Base-by-base conservation (phyloP, 2,329 filamentous ascomycete species). In the Alternaria rosae region DNA sequence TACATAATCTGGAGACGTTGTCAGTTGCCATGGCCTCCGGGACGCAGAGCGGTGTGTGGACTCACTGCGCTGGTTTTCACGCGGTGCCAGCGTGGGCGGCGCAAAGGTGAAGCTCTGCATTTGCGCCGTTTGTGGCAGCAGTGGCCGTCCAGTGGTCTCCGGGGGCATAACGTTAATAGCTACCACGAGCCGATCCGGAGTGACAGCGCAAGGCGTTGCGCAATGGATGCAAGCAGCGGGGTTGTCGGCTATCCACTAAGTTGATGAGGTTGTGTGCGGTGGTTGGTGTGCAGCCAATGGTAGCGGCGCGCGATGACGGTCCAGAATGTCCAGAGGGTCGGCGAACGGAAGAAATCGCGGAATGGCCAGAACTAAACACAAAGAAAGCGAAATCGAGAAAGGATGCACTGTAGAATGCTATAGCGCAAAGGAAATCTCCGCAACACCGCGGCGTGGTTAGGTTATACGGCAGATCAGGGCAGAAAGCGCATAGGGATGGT, bases 11-110 rank as follows among this genome's bases (percentile, higher is more conserved):
- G 73, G 47, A 62, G 47, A 76, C 25, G 43, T 38, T 50, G 66
- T 78, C 65, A 75, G 67, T 59, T 35, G 23, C n/a, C 17, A 20
- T 30, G 7, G 41, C n/a, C 20, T n/a, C 32, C 32, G 25, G 32
- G n/a, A 25, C 44, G 43, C 38, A 38, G 17, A 58, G 41, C 42
- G 45, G 50, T 47, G 64, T 50, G 59, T 38, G 52, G 50, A 78
- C 90, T 85, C 84, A 94, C 91, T 94, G 84, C 94, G 94, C 76
- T 94, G 92, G 63, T 91, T 92, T 80, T 93, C 91, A 71, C 91
- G 86, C 65, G 87, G 87, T 74, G 87, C 85, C 76, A 85, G 82
- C 76, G 82, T 87, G 72, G 82, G 86, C 70, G 91, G 89, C 79
- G 89, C 88, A 82, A 94, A 94, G 45, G 89, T 87, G 80, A 93